Percentiles rank a stretch among this genome's conserved stretches.
phyloP scores from a whole-genome alignment of 805 yeast species.

The Geotrichum ghanense region DNA sequence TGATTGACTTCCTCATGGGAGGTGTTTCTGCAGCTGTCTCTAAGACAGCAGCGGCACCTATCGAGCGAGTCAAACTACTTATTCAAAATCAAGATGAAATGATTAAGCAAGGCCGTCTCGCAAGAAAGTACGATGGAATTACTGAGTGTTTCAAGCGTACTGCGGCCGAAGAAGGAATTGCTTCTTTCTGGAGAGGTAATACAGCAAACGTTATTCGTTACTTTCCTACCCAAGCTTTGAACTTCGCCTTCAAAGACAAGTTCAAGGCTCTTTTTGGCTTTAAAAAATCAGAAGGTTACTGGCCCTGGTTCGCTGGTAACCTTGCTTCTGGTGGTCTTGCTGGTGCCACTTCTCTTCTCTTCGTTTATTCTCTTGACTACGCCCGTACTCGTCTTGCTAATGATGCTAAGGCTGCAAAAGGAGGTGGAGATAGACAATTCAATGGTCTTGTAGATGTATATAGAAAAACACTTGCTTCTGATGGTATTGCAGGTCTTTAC shows the following conservation, averaged over 20 bases:
- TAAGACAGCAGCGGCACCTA: conserved; percentile 96
- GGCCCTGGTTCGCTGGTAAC: conserved; percentile 94
- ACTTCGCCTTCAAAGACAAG: conserved; percentile 97
- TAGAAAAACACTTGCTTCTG: conserved; percentile 89
- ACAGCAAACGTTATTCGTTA: conserved; percentile 97
- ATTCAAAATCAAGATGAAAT: conserved; percentile 97
- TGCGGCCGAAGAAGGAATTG: conserved; percentile 83
- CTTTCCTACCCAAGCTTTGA: conserved; percentile 98
- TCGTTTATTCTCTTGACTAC: conserved; percentile 94
- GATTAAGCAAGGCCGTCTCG: conserved; percentile 94
- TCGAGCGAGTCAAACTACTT: conserved; percentile 91
- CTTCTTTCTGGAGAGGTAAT: conserved; percentile 98
- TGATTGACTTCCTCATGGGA: conserved; percentile 50
- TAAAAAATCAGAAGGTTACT: conserved; percentile 92
- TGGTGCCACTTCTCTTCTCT: conserved; percentile 89
- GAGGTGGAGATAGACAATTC: conserved; percentile 87
- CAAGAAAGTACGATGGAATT: conserved; percentile 80
- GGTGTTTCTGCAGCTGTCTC: conserved; percentile 99
- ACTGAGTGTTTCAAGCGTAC: conserved; percentile 91
- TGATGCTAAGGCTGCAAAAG: conserved; percentile 83
- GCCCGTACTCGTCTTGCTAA: conserved; percentile 99
- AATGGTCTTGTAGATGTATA: conserved; percentile 94
- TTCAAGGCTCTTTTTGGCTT: conserved; percentile 92
- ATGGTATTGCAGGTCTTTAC: conserved; percentile 97
- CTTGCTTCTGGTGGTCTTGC: conserved; percentile 98